Percentiles rank a stretch among this genome's conserved stretches.
Conservation (phyloP, 192 early-diverging fungal species). For the Entomortierella lignicola region DNA sequence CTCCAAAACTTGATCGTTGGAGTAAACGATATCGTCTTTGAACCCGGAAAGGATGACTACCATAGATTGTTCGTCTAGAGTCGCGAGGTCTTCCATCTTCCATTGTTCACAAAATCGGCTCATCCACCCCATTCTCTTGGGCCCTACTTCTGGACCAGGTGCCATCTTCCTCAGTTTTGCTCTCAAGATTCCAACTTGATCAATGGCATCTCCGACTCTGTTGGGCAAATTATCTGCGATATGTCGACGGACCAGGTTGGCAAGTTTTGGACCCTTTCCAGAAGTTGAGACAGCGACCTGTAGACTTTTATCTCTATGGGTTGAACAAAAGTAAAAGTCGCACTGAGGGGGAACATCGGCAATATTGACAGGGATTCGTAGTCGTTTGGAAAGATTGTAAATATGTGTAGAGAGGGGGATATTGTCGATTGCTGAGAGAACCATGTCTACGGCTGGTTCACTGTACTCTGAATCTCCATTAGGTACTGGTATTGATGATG, state of each 20-base stretch:
- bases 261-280: constrained; percentile 87
- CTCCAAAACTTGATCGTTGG: constrained; percentile 21
- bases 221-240: constrained; percentile 72
- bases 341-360: constrained; percentile 92
- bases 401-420: constrained; percentile 77
- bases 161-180: constrained; percentile 74
- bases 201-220: constrained; percentile 76
- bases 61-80: constrained; percentile 71
- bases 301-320: constrained; percentile 83
- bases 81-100: constrained; percentile 80
- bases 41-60: constrained; percentile 73
- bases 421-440: constrained; percentile 81
- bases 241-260: constrained; percentile 80
- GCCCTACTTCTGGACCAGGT: constrained; percentile 68
- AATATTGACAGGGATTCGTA: constrained; percentile 90
- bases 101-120: constrained; percentile 85
- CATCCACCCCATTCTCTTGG: constrained; percentile 88
- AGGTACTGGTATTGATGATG: background rate
- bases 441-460: constrained; percentile 66
- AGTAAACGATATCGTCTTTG: constrained; percentile 51
- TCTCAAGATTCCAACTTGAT: constrained; percentile 73
- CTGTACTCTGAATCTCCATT: background rate
- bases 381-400: constrained; percentile 66
- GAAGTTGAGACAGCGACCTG: constrained; percentile 93
- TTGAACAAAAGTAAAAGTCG: constrained; percentile 94